These are phyloP conservation scores for Cucurbita moschata DNA, from an alignment of 306 rosid genomes.

Conservation along the genomic window DNA sequence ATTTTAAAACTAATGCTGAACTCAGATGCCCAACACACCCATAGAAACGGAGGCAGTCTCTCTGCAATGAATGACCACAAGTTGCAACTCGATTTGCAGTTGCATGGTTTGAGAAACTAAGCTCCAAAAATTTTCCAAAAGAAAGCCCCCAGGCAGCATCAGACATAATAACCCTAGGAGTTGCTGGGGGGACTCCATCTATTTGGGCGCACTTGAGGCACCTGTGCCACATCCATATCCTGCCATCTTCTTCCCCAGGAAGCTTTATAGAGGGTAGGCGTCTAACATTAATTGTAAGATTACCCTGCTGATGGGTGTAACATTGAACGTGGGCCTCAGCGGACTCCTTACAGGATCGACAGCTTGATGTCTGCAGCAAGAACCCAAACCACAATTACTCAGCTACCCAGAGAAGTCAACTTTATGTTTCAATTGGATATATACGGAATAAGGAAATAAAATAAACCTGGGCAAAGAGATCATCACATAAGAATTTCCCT, in stretches of 20 bases:
- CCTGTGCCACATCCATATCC: conserved; percentile 99
- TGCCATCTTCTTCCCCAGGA: conserved; percentile 83
- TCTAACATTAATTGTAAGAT: conserved; percentile 80
- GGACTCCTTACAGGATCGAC: conserved; percentile 72
- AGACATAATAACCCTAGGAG: conserved; percentile 88
- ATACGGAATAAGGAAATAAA: neutral
- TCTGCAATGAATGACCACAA: conserved; percentile 96
- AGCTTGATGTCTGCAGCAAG: conserved; percentile 39
- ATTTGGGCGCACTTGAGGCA: conserved; percentile 67
- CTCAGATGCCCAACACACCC: conserved; percentile 37
- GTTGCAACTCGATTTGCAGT: conserved; percentile 95
- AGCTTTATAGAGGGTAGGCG: conserved; percentile 67
- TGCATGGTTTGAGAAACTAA: conserved; percentile 95
- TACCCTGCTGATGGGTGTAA: conserved; percentile 85
- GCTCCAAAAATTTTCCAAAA: conserved; percentile 96
- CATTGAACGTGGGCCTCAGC: conserved; percentile 66
- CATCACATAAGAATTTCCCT: conserved; percentile 83
- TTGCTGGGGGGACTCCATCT: conserved; percentile 96
- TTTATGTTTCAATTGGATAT: neutral
- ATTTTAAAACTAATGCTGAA: conserved; percentile 4
- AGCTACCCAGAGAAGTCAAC: neutral
- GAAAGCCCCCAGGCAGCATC: conserved; percentile 99
- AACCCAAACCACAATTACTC: conserved; percentile 2
- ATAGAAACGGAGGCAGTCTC: conserved; percentile 94
- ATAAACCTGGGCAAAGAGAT: conserved; percentile 68